Evolutionary conservation across 2,329 filamentous ascomycete genomes (phyloP).

Genomic region (Cercospora beticola): DNA sequence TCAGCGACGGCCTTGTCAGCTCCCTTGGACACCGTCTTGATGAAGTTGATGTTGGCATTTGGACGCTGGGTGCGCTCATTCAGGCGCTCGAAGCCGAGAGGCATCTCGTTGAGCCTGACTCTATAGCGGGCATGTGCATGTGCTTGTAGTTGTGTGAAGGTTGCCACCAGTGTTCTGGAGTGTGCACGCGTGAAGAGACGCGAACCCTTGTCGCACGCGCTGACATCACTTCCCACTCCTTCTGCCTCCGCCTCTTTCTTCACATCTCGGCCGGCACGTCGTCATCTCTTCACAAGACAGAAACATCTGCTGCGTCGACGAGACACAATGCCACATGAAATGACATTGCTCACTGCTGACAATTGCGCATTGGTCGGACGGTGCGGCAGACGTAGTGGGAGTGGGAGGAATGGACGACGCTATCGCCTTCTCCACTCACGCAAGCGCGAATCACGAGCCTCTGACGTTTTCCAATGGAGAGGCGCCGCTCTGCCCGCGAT

Average conservation of each 20-base stretch:
- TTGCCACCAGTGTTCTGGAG: background rate
- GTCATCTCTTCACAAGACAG: background rate
- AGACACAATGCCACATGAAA: background rate
- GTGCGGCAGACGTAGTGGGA: background rate
- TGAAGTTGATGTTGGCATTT: conserved; percentile 78
- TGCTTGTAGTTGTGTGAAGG: background rate
- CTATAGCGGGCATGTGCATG: background rate
- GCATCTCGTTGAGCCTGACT: conserved; percentile 59
- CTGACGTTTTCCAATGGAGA: conserved; percentile 1
- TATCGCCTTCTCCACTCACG: background rate
- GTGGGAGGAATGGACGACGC: background rate
- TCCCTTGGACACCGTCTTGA: conserved; percentile 62
- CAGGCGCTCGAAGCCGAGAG: conserved; percentile 73
- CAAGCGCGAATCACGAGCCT: background rate
- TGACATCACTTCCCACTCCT: conserved; percentile 1
- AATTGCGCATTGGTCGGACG: background rate
- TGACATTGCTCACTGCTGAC: background rate
- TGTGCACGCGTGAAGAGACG: background rate
- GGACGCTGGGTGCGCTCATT: conserved; percentile 74
- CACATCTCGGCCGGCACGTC: background rate
- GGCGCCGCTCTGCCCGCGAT: background rate
- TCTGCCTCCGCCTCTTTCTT: background rate
- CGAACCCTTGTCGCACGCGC: background rate
- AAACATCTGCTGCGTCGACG: background rate
- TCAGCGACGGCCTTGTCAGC: conserved; percentile 59